These are phyloP conservation scores for Cadophora sp. DNA, from an alignment of 2,329 filamentous ascomycete species.

Conservation along the genomic window DNA sequence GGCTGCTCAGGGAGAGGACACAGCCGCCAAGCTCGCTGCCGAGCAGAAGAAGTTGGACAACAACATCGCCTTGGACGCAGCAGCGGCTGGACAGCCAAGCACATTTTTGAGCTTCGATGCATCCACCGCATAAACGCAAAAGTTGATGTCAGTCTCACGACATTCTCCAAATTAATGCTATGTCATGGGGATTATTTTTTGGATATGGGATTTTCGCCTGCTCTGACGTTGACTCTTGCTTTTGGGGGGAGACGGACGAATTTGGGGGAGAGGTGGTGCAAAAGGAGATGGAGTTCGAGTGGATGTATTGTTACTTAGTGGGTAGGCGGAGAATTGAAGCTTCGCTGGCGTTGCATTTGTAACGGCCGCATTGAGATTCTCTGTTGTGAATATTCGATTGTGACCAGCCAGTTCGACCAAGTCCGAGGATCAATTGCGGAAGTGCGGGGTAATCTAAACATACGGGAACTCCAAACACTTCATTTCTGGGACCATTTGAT, in stretches of 20 bases:
- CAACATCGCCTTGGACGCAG: conserved; percentile 53
- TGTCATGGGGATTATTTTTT: background rate
- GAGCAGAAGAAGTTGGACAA: conserved; percentile 59
- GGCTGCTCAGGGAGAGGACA: conserved; percentile 54
- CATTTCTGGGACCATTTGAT: background rate
- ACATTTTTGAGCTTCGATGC: conserved; percentile 27
- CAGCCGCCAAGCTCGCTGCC: conserved; percentile 51
- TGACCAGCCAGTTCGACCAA: background rate
- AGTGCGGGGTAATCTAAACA: background rate
- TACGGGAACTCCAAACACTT: background rate
- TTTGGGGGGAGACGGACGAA: background rate
- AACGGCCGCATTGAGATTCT: background rate
- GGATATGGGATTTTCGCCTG: background rate
- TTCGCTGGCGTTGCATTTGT: conserved; percentile 9
- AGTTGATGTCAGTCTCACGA: background rate
- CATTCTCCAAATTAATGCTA: background rate
- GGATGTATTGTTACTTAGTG: background rate
- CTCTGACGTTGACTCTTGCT: background rate
- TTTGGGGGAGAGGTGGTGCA: background rate
- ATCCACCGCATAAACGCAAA: conserved; percentile 4
- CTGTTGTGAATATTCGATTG: background rate
- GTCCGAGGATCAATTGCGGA: background rate
- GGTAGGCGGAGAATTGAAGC: conserved; percentile 4
- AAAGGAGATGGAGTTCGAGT: background rate
- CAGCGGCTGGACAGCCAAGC: conserved; percentile 44